Evolutionary conservation across 73 alveolate species (phyloP), one percentile per base, ranked within the genome.

Genomic region (Paramecium octaurelia): DNA sequence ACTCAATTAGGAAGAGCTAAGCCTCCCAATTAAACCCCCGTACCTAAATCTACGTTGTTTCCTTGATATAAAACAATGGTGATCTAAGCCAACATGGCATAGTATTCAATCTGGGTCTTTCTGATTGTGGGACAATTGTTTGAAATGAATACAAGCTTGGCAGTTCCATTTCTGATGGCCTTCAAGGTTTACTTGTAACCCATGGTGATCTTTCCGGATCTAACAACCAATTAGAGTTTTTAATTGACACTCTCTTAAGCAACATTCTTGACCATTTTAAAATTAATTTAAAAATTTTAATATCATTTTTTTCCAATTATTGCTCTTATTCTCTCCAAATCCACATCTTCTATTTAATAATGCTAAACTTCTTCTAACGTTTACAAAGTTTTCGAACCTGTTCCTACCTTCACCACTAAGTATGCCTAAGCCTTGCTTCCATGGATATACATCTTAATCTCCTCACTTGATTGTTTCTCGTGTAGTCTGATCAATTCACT

Each of bases 81-180:
- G 75, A 92, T 85, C 50, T 92, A 36, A 44, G 99, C 97, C 95
- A 98, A 98, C 97, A 97, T 95, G 69, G 99, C 99, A 94, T 98
- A 98, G 98, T 98, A 98, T 93, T 98, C 99, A 24, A 98, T 96
- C 93, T 98, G 98, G 38, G 99, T 97, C 97, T 98, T 98, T 93
- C 99, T 97, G 92, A 98, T 93, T 92, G 99, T 96, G 10, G 99
- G 99, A 97, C 99, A 96, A 93, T 98, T 98, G 98, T 98, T 98
- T 83, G 99, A 93, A 69, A 98, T 98, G 94, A 98, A 92, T 44
- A 97, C 97, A 86, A 98, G 93, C 94, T 93, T 92, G 43, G 97
- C 96, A 85, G 94, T 60, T 40, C 99, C 99, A 88, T 95, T 95
- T 96, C 99, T 97, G 94, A 98, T 80, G 20, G 99, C 93, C 96